Conservation (phyloP, 306 rosid genomes). For the Hylodesmum podocarpum region DNA sequence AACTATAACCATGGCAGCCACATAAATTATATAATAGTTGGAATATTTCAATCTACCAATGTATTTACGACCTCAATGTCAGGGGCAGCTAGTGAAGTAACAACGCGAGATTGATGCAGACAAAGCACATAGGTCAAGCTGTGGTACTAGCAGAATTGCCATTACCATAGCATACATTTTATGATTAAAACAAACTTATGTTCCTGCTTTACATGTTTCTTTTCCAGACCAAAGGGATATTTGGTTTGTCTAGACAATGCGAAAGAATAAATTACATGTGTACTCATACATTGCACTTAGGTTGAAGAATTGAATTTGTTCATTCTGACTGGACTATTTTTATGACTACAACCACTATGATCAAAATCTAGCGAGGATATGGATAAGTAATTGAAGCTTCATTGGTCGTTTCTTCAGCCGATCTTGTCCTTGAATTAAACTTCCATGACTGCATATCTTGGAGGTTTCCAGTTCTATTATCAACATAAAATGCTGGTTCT, state of each 20-base stretch:
- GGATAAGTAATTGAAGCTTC: constrained; percentile 32
- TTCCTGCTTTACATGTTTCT: background rate
- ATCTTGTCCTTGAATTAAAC: background rate
- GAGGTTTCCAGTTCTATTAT: background rate
- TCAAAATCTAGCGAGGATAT: constrained; percentile 34
- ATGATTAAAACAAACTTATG: background rate
- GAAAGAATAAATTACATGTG: background rate
- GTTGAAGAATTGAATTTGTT: background rate
- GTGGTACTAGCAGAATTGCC: background rate
- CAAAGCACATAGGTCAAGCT: background rate
- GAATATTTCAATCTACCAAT: background rate
- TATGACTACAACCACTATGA: background rate
- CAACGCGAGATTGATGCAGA: too few relatives aligned
- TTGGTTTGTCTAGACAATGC: background rate
- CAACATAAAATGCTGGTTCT: constrained; percentile 39
- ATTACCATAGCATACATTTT: background rate
- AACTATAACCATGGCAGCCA: background rate
- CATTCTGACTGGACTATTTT: background rate
- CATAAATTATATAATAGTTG: background rate
- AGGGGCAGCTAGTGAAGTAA: background rate
- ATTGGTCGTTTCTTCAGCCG: background rate
- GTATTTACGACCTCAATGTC: background rate
- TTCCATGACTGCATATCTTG: background rate
- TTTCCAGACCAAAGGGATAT: background rate
- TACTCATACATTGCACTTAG: background rate